Percentiles rank a stretch among this genome's conserved stretches.
Conservation (phyloP, 2,329 filamentous ascomycete species). For the Blastomyces silverae region DNA sequence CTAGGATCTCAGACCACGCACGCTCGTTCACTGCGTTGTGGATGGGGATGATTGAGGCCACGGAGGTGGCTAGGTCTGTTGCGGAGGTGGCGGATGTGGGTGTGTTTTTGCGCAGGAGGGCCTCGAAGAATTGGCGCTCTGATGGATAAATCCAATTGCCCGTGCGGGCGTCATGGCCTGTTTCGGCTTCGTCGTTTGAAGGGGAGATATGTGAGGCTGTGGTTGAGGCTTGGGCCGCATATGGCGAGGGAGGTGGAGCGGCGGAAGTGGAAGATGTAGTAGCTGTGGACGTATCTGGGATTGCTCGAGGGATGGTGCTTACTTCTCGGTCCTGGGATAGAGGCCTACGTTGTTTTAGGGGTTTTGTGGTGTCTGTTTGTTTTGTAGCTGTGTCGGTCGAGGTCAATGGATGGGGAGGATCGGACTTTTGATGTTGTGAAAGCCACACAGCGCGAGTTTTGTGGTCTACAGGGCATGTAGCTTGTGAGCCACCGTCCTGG, state of each 20-base stretch:
- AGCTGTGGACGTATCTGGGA: conserved; percentile 23
- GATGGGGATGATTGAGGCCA: conserved; percentile 88
- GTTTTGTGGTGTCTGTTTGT: conserved; percentile 23
- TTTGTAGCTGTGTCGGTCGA: conserved; percentile 21
- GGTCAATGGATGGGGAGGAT: conserved; percentile 31
- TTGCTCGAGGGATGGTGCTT: conserved; percentile 68
- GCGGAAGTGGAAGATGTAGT: conserved; percentile 20
- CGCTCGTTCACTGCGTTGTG: conserved; percentile 98
- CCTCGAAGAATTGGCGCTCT: conserved; percentile 96
- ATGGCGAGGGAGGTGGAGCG: conserved; percentile 29
- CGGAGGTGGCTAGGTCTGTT: conserved; percentile 57
- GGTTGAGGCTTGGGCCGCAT: conserved; percentile 24
- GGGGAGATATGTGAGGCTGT: conserved; percentile 38
- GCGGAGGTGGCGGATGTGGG: conserved; percentile 45
- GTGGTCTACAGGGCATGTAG: conserved; percentile 79
- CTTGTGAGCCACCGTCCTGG: conserved; percentile 23
- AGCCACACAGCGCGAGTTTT: conserved; percentile 85
- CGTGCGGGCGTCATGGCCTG: conserved; percentile 58
- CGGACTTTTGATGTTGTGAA: conserved; percentile 50
- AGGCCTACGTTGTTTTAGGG: conserved; percentile 32
- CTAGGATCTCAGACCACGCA: conserved; percentile 85
- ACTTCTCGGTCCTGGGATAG: conserved; percentile 65
- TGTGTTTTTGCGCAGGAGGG: conserved; percentile 85
- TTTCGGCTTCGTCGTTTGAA: conserved; percentile 73
- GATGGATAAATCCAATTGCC: conserved; percentile 98